Evolutionary conservation across 345 rosid species (phyloP), one percentile per base, ranked within the genome.

Genomic region (Boechera retrofracta): DNA sequence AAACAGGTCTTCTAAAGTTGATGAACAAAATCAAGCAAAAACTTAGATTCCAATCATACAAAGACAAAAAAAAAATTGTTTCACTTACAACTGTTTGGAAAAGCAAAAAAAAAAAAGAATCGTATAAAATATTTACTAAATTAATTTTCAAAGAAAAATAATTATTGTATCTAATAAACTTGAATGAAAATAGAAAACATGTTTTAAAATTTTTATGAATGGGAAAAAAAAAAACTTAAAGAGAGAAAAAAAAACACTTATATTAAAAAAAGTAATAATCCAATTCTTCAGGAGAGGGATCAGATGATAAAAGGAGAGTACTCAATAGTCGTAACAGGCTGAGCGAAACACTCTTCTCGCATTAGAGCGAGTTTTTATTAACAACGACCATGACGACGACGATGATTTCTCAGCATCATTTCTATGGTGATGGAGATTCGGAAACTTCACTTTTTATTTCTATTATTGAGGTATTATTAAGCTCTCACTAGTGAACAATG

Each of bases 391-490:
- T n/a, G n/a, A 21, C 21, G 21, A 38, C 86, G 87, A 83, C 72
- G 58, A 86, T 88, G 10, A 55, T 84, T 11, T 91, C 95, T 58
- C 85, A 71, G 65, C 97, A 93, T 68, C 36, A 18, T 54, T 93
- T 86, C 60, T 79, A 82, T 54, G 83, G 60, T 71, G 82, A 81
- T 16, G 80, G 55, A 13, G 93, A 81, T 15, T 38, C 76, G 0
- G 72, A 80, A 67, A 77, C 81, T 10, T 82, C 81, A 7, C 70
- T 89, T 79, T 85, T 87, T 13, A 16, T 93, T 10, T 88, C 96
- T 15, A 77, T 89, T n/a, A 79, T 89, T 28, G 98, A 93, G 97
- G 97, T 89, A 55, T 61, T 21, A 21, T 21, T 35, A 67, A 16
- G 5, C 49, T 36, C 59, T 73, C 36, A 54, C 36, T 53, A 21